phyloP scores from a whole-genome alignment of 2,329 filamentous ascomycete genomes.

The Delphinella strobiligena region DNA sequence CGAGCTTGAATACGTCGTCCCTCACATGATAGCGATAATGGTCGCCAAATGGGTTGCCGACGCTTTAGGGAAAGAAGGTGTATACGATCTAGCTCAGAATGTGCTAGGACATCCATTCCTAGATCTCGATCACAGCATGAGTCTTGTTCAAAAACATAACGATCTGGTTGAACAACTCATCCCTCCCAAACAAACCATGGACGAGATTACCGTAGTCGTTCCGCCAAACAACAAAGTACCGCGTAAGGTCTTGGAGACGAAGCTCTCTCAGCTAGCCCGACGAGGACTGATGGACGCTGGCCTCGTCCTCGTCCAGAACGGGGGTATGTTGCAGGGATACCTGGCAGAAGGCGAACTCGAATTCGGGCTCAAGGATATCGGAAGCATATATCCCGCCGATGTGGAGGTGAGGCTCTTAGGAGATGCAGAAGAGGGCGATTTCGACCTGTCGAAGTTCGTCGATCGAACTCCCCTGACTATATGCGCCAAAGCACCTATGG shows the following conservation, averaged over 20 bases:
- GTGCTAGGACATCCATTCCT: conserved; percentile 48
- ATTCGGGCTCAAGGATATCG: conserved; percentile 31
- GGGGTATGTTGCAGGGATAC: conserved; percentile 41
- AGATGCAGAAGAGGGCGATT: conserved; percentile 21
- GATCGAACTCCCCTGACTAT: conserved; percentile 43
- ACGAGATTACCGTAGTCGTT: conserved; percentile 41
- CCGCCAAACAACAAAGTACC: conserved; percentile 32
- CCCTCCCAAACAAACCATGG: conserved; percentile 43
- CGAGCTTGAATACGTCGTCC: conserved; percentile 44
- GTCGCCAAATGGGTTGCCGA: conserved; percentile 49
- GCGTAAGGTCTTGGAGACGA: conserved; percentile 29
- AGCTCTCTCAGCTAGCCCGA: conserved; percentile 34
- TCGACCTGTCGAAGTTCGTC: conserved; percentile 38
- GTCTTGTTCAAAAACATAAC: conserved; percentile 27
- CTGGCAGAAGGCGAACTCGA: conserved; percentile 42
- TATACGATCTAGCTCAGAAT: conserved; percentile 49
- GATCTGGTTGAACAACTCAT: conserved; percentile 35
- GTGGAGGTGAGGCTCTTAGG: conserved; percentile 28
- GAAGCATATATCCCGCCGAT: conserved; percentile 21
- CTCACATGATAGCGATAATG: conserved; percentile 48
- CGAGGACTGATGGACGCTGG: conserved; percentile 47
- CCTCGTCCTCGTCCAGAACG: conserved; percentile 40
- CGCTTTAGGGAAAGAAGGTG: conserved; percentile 38
- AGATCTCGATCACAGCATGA: conserved; percentile 38
- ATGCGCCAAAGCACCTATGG: conserved; percentile 41